phyloP scores from a whole-genome alignment of 768 basidiomycete species.

The Mrakia hoshinonis region DNA sequence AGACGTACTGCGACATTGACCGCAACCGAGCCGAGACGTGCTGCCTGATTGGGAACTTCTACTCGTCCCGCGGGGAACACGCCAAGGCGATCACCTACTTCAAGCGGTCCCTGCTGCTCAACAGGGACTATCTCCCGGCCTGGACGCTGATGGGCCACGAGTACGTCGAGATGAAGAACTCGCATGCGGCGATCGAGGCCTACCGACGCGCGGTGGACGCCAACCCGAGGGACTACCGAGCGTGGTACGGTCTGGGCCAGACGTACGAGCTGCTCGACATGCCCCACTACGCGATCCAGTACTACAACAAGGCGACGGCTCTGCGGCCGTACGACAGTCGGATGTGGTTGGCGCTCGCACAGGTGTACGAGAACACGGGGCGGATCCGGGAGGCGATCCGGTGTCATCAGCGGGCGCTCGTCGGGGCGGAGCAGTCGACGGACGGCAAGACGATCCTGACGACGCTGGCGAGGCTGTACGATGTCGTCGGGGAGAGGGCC shows the following conservation, averaged over 20 bases:
- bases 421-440: conserved; percentile 38
- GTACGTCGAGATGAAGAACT: conserved; percentile 97
- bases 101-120: conserved; percentile 84
- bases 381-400: conserved; percentile 70
- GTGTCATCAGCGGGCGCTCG: conserved; percentile 78
- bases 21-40: conserved; percentile 93
- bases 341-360: conserved; percentile 89
- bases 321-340: conserved; percentile 93
- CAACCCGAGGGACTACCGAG: conserved; percentile 91
- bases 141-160: conserved; percentile 99
- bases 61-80: conserved; percentile 84
- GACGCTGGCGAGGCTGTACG: conserved; percentile 38
- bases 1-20: conserved; percentile 78
- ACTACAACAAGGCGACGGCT: conserved; percentile 91
- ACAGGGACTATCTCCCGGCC: conserved; percentile 86
- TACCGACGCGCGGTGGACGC: conserved; percentile 94
- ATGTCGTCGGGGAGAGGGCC: conserved; percentile 28
- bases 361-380: conserved; percentile 86
- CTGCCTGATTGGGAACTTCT: conserved; percentile 95
- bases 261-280: conserved; percentile 94
- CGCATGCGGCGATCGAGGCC: conserved; percentile 95
- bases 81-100: conserved; percentile 96
- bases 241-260: conserved; percentile 98
- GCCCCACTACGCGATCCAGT: conserved; percentile 91
- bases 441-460: conserved; percentile 34